Evolutionary conservation across 208 protist species (phyloP).

Genomic region (Porcisia hertigi): DNA sequence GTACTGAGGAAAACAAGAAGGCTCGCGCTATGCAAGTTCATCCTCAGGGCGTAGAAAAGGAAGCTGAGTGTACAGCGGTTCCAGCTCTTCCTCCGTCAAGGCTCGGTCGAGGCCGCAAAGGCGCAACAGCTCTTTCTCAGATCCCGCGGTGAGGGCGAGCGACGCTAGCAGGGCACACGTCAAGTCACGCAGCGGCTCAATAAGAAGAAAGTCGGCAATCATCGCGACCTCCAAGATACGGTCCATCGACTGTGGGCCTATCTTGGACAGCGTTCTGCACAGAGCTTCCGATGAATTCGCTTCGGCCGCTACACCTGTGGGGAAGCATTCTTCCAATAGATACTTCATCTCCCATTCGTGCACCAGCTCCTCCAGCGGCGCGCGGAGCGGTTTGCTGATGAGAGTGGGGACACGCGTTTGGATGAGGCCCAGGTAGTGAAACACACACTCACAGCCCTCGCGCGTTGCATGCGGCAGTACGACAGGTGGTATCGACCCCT

Average conservation of each 20-base stretch:
- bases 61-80: slow-evolving; percentile 80
- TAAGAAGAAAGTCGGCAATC: slow-evolving; percentile 85
- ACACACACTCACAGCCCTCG: slow-evolving; percentile 69
- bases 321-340: slow-evolving; percentile 56
- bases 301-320: slow-evolving; percentile 16
- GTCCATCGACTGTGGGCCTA: slow-evolving; percentile 46
- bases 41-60: slow-evolving; percentile 70
- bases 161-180: slow-evolving; percentile 83
- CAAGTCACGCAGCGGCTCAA: slow-evolving; percentile 78
- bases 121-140: slow-evolving; percentile 70
- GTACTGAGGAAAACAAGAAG: neutral
- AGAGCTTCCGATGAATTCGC: slow-evolving; percentile 33
- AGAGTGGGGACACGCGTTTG: slow-evolving; percentile 74
- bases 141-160: slow-evolving; percentile 53
- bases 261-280: slow-evolving; percentile 37
- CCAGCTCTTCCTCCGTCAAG: slow-evolving; percentile 69
- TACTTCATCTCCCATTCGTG: slow-evolving; percentile 85
- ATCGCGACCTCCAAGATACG: slow-evolving; percentile 78
- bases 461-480: slow-evolving; percentile 68
- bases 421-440: slow-evolving; percentile 74
- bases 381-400: slow-evolving; percentile 78
- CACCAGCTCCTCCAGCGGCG: slow-evolving; percentile 80
- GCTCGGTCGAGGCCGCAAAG: slow-evolving; percentile 57
- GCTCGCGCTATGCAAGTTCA: slow-evolving; percentile 8
- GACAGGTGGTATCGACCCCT: slow-evolving; percentile 55